Evolutionary conservation across 495 filamentous ascomycete genomes (phyloP), one percentile per base, ranked within the genome.

Genomic region (Hypoxylon lienhwacheense): DNA sequence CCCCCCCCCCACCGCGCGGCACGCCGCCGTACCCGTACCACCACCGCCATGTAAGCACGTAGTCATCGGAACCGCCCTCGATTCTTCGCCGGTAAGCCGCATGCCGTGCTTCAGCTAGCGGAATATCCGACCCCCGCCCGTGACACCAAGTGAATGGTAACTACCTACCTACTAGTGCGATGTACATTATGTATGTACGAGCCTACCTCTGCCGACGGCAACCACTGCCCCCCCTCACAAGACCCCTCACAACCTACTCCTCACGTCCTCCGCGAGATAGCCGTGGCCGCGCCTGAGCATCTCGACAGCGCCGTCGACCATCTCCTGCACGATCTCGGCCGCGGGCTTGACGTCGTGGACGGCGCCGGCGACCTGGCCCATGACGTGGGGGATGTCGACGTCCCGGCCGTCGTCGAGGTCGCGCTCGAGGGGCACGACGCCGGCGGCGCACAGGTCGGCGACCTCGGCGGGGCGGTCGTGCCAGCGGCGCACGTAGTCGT

Each of bases 341-440:
- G 92, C 92, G 1, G 92, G 90, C 72, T 88, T 80, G 31, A 97
- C 79, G 39, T 85, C 80, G 29, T 72, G 67, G 19, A 97, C 83
- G 7, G 81, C 74, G 1, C 86, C 92, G 0, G 90, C 87, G 11
- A 96, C 90, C 74, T 95, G 89, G n/a, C 90, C 90, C 90, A 96
- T 96, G 57, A 96, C 58, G 69, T 89, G 91, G 21, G 90, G 90
- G 47, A 85, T 75, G 64, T 95, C 89, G 28, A 93, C 72, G 52
- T 93, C 89, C 45, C 81, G 81, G 14, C 74, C 78, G 4, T 85
- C 87, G 32, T 92, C 87, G 67, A 95, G 69, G 71, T 96, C 90
- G 65, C 86, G 74, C 73, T 85, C 80, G 63, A 95, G 72, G 1
- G 90, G 90, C 55, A 93, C 85, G 21, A 93, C 66, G 2, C 90